A percentile compares a stretch with the other conserved stretches of the same genome.
phyloP scores from a whole-genome alignment of 495 filamentous ascomycete genomes.

The Penicillium lividum region DNA sequence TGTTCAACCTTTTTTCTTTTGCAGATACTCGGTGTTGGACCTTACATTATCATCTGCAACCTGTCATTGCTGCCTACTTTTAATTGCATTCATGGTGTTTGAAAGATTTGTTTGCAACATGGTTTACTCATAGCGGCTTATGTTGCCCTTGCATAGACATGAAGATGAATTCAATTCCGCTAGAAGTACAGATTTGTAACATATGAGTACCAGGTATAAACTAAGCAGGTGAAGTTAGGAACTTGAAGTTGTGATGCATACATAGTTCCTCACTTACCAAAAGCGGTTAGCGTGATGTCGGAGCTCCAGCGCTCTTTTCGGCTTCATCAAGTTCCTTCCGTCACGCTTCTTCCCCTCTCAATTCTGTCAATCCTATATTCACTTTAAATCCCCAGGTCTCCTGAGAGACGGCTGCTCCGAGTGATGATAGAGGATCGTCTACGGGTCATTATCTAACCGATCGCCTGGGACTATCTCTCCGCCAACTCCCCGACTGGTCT shows the following conservation, averaged over 20 bases:
- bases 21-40: conserved; percentile 22
- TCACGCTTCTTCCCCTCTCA: neutral
- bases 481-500: neutral
- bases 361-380: neutral
- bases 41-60: conserved; percentile 20
- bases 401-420: neutral
- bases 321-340: conserved; percentile 15
- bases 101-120: conserved; percentile 9
- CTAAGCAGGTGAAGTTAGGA: no score
- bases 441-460: neutral
- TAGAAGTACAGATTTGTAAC: neutral
- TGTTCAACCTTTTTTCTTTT: conserved; percentile 28
- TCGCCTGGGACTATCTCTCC: neutral
- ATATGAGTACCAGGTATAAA: no score
- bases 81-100: conserved; percentile 28
- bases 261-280: conserved; percentile 9
- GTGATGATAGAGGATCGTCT: neutral
- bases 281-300: conserved; percentile 23
- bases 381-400: neutral
- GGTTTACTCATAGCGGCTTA: neutral
- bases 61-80: neutral
- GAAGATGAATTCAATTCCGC: neutral
- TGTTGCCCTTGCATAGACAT: neutral
- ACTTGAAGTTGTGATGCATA: neutral
- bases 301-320: conserved; percentile 29